phyloP scores from a whole-genome alignment of 768 basidiomycete species.

The Rhodotorula toruloides region DNA sequence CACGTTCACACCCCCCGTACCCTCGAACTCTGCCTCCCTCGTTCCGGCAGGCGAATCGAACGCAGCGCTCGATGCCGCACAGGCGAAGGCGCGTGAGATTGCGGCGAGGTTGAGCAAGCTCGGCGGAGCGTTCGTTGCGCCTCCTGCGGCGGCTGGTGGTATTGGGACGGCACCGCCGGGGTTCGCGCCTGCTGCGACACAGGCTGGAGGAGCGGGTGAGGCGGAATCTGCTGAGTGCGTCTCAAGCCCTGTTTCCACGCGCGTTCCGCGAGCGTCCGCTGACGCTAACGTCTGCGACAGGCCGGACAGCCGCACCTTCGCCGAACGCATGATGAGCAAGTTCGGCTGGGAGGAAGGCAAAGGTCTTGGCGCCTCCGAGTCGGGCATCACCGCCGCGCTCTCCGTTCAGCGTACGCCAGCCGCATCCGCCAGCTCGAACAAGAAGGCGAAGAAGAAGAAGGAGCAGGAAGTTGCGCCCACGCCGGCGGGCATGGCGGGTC shows the following conservation, averaged over 20 bases:
- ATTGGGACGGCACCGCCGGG: not conserved
- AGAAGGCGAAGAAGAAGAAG: conserved; percentile 14
- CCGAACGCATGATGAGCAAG: conserved; percentile 85
- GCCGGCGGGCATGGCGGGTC: conserved; percentile 10
- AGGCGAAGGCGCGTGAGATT: conserved; percentile 36
- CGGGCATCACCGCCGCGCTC: conserved; percentile 83
- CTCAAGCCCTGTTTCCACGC: too few relatives aligned
- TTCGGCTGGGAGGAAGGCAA: conserved; percentile 94
- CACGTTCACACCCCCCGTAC: not conserved
- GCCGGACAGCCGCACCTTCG: conserved; percentile 56
- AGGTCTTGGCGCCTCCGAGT: conserved; percentile 76
- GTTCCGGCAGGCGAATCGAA: not conserved
- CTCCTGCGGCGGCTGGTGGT: not conserved
- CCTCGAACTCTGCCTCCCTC: too few relatives aligned
- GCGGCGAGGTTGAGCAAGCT: conserved; percentile 35
- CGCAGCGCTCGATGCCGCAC: conserved; percentile 23
- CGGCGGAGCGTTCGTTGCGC: conserved; percentile 20
- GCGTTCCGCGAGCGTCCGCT: too few relatives aligned
- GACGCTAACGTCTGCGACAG: too few relatives aligned
- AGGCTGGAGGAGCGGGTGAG: not conserved
- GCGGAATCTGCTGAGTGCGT: conserved; percentile 8
- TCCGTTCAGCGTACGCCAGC: conserved; percentile 58
- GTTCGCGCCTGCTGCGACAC: not conserved
- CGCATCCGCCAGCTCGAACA: not conserved
- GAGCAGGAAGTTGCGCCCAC: not conserved